Percentiles rank a stretch among this genome's conserved stretches.
Conservation (phyloP, 768 basidiomycete species). For the Chalciporus piperatus region DNA sequence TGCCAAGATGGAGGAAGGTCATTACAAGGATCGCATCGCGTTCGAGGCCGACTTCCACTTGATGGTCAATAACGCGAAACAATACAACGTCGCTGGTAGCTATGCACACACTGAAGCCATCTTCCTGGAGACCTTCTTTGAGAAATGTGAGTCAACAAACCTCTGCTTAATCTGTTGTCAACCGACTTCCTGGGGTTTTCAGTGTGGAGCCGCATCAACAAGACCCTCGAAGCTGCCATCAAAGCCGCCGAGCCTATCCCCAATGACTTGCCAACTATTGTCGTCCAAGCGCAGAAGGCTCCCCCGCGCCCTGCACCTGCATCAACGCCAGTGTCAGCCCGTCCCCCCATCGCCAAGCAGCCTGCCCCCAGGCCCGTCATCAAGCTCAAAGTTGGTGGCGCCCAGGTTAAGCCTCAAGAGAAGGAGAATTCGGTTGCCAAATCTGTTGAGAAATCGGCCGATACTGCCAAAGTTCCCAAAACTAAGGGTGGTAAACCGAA, state of each 20-base stretch:
- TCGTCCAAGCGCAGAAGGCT: slow-evolving; percentile 24
- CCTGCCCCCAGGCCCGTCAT: slow-evolving; percentile 53
- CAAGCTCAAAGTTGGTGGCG: slow-evolving; percentile 63
- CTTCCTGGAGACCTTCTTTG: slow-evolving; percentile 75
- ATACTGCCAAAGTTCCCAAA: slow-evolving; percentile 37
- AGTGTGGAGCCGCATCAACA: slow-evolving; percentile 90
- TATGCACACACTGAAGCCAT: slow-evolving; percentile 76
- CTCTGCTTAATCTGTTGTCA: background rate
- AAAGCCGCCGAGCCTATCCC: slow-evolving; percentile 35
- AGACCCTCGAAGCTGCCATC: slow-evolving; percentile 70
- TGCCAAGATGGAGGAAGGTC: slow-evolving; percentile 81
- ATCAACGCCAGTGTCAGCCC: slow-evolving; percentile 10
- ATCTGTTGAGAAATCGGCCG: slow-evolving; percentile 23
- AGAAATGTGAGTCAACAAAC: slow-evolving; percentile 62
- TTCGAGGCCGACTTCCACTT: slow-evolving; percentile 87
- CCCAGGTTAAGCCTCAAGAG: slow-evolving; percentile 35
- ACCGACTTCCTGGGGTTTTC: background rate
- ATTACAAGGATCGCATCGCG: slow-evolving; percentile 79
- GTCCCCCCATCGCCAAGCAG: slow-evolving; percentile 24
- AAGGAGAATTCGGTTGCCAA: slow-evolving; percentile 31
- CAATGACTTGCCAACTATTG: slow-evolving; percentile 25
- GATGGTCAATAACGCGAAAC: slow-evolving; percentile 84
- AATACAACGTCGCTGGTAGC: slow-evolving; percentile 73
- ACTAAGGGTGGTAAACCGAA: slow-evolving; percentile 43
- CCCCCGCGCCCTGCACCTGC: slow-evolving; percentile 9